phyloP scores from a whole-genome alignment of 2,329 filamentous ascomycete genomes.

The Epichloe brachyelytri region DNA sequence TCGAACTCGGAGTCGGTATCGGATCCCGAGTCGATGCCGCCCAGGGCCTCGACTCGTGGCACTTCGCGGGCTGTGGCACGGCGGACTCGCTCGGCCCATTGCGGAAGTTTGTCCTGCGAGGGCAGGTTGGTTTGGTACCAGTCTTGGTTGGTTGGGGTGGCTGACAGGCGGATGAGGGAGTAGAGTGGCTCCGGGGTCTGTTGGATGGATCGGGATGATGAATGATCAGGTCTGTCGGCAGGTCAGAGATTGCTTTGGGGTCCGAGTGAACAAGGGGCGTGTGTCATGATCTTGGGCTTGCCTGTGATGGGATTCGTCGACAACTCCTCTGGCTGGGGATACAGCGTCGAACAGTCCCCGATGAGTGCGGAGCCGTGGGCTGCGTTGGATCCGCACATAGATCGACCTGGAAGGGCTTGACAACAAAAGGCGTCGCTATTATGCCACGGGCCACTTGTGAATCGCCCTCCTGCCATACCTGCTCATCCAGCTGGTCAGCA shows the following conservation, averaged over 20 bases:
- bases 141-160: constrained; percentile 34
- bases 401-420: constrained; percentile 37
- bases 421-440: constrained; percentile 37
- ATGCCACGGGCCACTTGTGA: constrained; percentile 36
- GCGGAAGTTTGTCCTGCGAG: constrained; percentile 16
- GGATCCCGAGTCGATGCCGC: constrained; percentile 16
- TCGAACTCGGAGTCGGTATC: constrained; percentile 9
- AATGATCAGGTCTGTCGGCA: constrained; percentile 32
- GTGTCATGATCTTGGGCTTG: constrained; percentile 1
- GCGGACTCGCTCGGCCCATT: constrained; percentile 36
- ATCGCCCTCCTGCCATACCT: constrained; percentile 30
- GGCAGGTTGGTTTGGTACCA: constrained; percentile 42
- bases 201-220: constrained; percentile 16
- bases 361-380: constrained; percentile 22
- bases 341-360: constrained; percentile 34
- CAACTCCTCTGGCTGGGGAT: constrained; percentile 20
- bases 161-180: constrained; percentile 39
- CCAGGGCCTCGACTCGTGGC: constrained; percentile 31
- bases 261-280: not conserved
- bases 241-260: not conserved
- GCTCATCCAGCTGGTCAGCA: not conserved
- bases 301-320: constrained; percentile 21
- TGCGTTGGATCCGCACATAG: constrained; percentile 18
- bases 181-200: constrained; percentile 29
- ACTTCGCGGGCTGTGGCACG: constrained; percentile 31